Percentiles rank a stretch among this genome's conserved stretches.
These are phyloP conservation scores for Stagonosporopsis cucurbitacearum DNA, from an alignment of 2,329 filamentous ascomycete species.

Conservation along the genomic window DNA sequence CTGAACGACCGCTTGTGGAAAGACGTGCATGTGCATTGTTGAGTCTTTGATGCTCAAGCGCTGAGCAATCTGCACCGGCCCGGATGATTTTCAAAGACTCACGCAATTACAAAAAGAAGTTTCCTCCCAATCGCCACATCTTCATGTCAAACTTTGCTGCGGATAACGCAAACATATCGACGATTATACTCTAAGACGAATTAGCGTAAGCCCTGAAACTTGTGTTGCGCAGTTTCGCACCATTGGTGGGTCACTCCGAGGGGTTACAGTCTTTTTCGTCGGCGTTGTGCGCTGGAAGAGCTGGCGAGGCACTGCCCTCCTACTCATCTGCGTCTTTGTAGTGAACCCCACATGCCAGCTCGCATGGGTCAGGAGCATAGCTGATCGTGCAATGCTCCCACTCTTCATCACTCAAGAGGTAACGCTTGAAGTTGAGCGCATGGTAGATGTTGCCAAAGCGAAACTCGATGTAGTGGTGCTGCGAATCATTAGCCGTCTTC, in stretches of 20 bases:
- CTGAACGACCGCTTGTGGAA: background rate
- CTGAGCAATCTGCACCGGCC: too few relatives aligned
- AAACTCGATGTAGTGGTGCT: constrained; percentile 56
- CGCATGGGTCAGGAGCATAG: constrained; percentile 54
- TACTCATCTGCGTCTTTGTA: constrained; percentile 28
- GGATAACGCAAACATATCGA: too few relatives aligned
- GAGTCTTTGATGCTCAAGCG: too few relatives aligned
- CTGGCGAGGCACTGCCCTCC: background rate
- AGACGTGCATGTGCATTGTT: too few relatives aligned
- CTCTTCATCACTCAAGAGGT: constrained; percentile 50
- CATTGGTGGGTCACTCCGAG: too few relatives aligned
- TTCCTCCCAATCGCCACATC: too few relatives aligned
- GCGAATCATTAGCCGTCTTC: constrained; percentile 14
- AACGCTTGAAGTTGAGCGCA: constrained; percentile 54
- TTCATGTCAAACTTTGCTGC: too few relatives aligned
- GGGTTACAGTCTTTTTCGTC: background rate
- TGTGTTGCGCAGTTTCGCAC: too few relatives aligned
- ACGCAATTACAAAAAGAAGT: too few relatives aligned
- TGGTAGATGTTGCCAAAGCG: constrained; percentile 57
- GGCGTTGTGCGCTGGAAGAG: background rate
- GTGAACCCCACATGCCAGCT: constrained; percentile 36
- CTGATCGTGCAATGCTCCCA: constrained; percentile 56
- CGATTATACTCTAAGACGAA: too few relatives aligned
- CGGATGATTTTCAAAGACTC: too few relatives aligned
- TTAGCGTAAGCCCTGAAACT: too few relatives aligned